phyloP scores from a whole-genome alignment of 1,284 basidiomycete species.

The Schizophyllum commune region DNA sequence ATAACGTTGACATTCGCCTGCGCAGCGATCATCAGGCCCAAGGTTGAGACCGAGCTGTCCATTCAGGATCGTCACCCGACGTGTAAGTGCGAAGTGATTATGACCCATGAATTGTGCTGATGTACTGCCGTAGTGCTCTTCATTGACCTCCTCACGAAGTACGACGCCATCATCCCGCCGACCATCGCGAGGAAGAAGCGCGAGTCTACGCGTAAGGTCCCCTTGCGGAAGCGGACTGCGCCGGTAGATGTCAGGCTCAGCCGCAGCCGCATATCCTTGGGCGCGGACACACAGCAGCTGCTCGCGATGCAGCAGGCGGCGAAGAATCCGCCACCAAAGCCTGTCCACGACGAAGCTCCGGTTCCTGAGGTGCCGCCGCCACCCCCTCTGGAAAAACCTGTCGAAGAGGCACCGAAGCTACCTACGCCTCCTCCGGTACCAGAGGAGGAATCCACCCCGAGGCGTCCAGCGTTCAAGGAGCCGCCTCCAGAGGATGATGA shows the following conservation, averaged over 20 bases:
- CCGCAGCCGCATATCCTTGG: slow-evolving; percentile 62
- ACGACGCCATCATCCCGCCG: slow-evolving; percentile 70
- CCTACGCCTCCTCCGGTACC: slow-evolving; percentile 5
- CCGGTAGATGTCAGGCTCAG: slow-evolving; percentile 85
- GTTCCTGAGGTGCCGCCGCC: slow-evolving; percentile 16
- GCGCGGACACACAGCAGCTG: slow-evolving; percentile 74
- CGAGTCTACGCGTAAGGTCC: slow-evolving; percentile 77
- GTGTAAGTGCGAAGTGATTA: too few species aligned
- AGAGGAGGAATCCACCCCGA: slow-evolving; percentile 10
- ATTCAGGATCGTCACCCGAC: slow-evolving; percentile 82
- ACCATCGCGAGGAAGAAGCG: slow-evolving; percentile 79
- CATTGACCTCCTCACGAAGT: slow-evolving; percentile 78
- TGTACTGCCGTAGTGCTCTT: slow-evolving; percentile 50
- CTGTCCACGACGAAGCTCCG: slow-evolving; percentile 30
- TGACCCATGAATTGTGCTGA: too few species aligned
- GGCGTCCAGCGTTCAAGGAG: slow-evolving; percentile 14
- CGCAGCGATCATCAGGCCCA: slow-evolving; percentile 76
- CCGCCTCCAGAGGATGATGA: slow-evolving; percentile 20
- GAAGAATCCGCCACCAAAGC: slow-evolving; percentile 40
- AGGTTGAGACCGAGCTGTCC: slow-evolving; percentile 72
- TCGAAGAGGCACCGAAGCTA: neutral
- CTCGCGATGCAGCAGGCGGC: slow-evolving; percentile 66
- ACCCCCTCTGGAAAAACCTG: slow-evolving; percentile 2
- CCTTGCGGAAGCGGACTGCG: slow-evolving; percentile 79
- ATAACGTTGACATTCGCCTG: slow-evolving; percentile 1